phyloP scores from a whole-genome alignment of 139 green algal genomes.

The Gonium pectorale region DNA sequence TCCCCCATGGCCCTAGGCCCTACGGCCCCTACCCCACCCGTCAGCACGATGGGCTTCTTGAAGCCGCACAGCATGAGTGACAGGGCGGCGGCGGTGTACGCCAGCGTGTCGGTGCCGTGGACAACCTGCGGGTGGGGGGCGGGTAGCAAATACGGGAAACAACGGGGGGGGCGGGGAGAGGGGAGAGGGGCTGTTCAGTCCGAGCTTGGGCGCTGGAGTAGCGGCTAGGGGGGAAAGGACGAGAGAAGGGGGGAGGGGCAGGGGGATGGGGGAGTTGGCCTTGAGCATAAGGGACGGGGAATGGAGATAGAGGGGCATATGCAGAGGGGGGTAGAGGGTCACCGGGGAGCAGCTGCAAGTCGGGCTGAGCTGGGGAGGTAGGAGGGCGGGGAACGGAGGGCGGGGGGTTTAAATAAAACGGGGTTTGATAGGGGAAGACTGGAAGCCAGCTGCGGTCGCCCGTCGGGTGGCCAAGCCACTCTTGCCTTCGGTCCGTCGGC shows the following conservation, averaged over 20 bases:
- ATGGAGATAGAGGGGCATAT: too few species aligned
- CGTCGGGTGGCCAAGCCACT: too few species aligned
- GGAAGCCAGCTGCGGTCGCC: too few species aligned
- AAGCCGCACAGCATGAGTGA: constrained; percentile 87
- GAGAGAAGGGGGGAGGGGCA: background rate
- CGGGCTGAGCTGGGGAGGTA: too few species aligned
- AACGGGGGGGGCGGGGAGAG: background rate
- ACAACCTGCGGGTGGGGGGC: constrained; percentile 50
- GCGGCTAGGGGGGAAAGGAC: background rate
- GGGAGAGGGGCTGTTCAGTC: background rate
- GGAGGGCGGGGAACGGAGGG: too few species aligned
- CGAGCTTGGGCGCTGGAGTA: background rate
- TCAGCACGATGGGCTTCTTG: constrained; percentile 82
- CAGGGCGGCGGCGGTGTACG: constrained; percentile 90
- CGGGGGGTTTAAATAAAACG: too few species aligned
- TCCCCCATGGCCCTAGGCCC: background rate
- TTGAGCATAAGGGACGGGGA: too few species aligned
- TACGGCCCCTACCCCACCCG: constrained; percentile 28
- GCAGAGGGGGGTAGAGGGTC: too few species aligned
- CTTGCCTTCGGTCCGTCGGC: too few species aligned
- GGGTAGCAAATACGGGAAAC: background rate
- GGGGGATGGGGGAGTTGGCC: too few species aligned
- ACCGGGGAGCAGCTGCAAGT: too few species aligned
- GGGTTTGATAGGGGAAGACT: too few species aligned
- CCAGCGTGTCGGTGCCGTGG: constrained; percentile 91